These are phyloP conservation scores for Thalassiosira ordinaria DNA, from an alignment of 352 stramenopile genomes.

Conservation along the genomic window DNA sequence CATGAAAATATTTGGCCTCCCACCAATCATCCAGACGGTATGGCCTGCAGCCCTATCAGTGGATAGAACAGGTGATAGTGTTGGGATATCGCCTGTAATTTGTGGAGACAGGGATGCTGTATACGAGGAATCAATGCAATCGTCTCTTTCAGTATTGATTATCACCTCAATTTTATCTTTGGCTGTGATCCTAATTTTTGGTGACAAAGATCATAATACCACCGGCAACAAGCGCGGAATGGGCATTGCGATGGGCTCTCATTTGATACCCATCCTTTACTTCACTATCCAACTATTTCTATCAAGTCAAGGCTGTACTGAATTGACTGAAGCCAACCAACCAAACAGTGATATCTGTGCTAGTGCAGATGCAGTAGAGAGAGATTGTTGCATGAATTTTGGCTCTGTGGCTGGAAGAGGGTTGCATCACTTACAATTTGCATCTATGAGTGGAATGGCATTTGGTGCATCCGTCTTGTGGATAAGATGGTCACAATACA, in stretches of 20 bases:
- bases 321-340: neutral
- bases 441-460: constrained; percentile 31
- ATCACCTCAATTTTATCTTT: constrained; percentile 27
- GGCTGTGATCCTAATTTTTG: constrained; percentile 24
- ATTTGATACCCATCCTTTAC: constrained; percentile 40
- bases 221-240: constrained; percentile 19
- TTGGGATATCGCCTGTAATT: neutral
- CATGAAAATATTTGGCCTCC: constrained; percentile 10
- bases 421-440: constrained; percentile 30
- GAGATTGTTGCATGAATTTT: neutral
- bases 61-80: neutral
- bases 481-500: constrained; percentile 20
- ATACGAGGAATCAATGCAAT: constrained; percentile 6
- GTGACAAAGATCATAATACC: constrained; percentile 5
- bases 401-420: neutral
- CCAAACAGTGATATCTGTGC: neutral
- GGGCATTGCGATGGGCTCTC: constrained; percentile 40
- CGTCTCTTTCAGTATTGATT: constrained; percentile 8
- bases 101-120: neutral
- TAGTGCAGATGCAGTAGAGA: neutral
- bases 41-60: neutral
- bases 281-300: constrained; percentile 21
- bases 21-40: neutral
- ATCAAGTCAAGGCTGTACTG: neutral
- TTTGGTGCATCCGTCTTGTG: constrained; percentile 34